phyloP scores from a whole-genome alignment of 2,329 filamentous ascomycete species.

The Colletotrichum sp. region DNA sequence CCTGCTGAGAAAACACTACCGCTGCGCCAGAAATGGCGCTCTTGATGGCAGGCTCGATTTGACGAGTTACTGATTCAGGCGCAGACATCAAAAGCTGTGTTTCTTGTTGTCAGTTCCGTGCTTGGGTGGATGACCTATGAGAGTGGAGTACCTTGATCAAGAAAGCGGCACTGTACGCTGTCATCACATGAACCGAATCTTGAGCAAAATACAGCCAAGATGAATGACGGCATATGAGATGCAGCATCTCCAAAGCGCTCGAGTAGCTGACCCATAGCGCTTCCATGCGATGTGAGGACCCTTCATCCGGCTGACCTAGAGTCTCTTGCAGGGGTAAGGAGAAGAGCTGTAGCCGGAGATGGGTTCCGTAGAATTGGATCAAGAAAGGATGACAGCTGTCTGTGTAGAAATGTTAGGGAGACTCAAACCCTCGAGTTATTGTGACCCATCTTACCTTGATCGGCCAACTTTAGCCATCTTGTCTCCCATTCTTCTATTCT shows the following conservation, averaged over 20 bases:
- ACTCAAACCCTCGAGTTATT: background rate
- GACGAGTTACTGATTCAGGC: background rate
- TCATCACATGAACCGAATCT: conserved; percentile 47
- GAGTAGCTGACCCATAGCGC: conserved; percentile 36
- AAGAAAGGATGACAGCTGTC: conserved; percentile 38
- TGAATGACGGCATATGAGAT: conserved; percentile 32
- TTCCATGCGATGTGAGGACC: conserved; percentile 29
- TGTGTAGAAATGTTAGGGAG: background rate
- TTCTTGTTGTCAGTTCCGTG: background rate
- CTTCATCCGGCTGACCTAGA: conserved; percentile 25
- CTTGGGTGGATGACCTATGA: background rate
- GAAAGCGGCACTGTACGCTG: conserved; percentile 44
- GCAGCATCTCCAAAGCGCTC: conserved; percentile 33
- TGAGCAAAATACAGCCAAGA: conserved; percentile 42
- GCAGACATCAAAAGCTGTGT: conserved; percentile 1
- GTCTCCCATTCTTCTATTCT: conserved; percentile 29
- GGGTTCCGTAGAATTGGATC: conserved; percentile 41
- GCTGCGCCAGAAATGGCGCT: conserved; percentile 21
- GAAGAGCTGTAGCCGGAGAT: conserved; percentile 40
- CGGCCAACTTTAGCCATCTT: conserved; percentile 23
- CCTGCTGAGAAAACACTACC: conserved; percentile 31
- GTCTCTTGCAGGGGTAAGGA: conserved; percentile 39
- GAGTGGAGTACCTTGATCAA: conserved; percentile 35
- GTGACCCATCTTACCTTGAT: background rate
- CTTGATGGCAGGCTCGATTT: conserved; percentile 4